These are phyloP conservation scores for Trypanosoma scelopori DNA, from an alignment of 208 protist genomes.

Conservation along the genomic window DNA sequence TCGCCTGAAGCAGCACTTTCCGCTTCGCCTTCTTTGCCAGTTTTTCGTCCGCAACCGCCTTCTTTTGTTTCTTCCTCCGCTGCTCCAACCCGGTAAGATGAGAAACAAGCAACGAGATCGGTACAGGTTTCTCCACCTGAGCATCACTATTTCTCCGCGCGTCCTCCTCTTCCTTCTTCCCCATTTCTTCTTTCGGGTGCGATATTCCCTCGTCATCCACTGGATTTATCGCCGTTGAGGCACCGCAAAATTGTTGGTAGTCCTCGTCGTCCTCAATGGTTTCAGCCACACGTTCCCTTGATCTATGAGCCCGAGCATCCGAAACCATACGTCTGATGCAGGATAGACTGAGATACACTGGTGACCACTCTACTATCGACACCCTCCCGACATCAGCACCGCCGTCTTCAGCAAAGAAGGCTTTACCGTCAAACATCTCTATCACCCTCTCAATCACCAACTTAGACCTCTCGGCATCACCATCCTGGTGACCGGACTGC, in stretches of 20 bases:
- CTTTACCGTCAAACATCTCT: conserved; percentile 12
- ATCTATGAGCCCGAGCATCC: neutral
- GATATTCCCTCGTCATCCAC: neutral
- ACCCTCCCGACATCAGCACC: neutral
- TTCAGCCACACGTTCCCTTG: neutral
- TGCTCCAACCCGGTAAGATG: neutral
- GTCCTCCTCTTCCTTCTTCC: neutral
- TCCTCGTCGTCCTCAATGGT: conserved; percentile 20
- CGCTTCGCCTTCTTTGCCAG: neutral
- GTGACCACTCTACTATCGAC: conserved; percentile 8
- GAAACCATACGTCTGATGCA: neutral
- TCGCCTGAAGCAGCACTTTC: neutral
- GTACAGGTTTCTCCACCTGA: neutral
- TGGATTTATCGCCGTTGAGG: no score
- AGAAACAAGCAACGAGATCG: conserved; percentile 13
- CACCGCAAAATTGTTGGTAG: conserved; percentile 15
- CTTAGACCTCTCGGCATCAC: neutral
- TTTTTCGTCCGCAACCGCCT: neutral
- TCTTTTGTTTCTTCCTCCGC: conserved; percentile 1
- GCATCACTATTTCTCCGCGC: neutral
- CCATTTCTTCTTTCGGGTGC: neutral
- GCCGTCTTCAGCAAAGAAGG: neutral
- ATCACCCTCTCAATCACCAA: neutral
- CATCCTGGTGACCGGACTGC: neutral
- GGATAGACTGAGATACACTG: conserved; percentile 2